Evolutionary conservation across 768 basidiomycete species (phyloP).

Genomic region (Hysterangium stoloniferum): DNA sequence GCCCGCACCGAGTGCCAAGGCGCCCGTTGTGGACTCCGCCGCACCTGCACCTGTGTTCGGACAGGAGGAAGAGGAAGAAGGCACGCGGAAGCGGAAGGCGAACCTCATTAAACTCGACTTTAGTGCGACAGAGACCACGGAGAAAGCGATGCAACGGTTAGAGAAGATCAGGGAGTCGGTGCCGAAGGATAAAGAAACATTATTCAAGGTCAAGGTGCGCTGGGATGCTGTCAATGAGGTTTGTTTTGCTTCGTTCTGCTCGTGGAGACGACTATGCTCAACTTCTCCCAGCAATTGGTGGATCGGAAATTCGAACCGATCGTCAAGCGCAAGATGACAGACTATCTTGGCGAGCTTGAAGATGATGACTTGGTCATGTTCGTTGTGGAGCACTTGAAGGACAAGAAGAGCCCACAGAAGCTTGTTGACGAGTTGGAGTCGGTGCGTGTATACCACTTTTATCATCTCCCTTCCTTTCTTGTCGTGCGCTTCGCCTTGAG

Average conservation of each 20-base stretch:
- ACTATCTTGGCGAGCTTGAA: conserved; percentile 86
- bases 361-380: conserved; percentile 94
- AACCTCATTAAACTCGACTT: conserved; percentile 90
- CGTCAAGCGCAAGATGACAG: conserved; percentile 73
- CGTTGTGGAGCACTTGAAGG: conserved; percentile 86
- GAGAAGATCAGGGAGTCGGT: conserved; percentile 70
- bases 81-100: conserved; percentile 69
- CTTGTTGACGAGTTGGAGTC: conserved; percentile 87
- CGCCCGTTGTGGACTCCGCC: conserved; percentile 31
- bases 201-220: conserved; percentile 80
- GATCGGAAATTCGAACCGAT: conserved; percentile 82
- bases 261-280: conserved; percentile 14
- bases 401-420: conserved; percentile 78
- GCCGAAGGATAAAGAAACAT: conserved; percentile 65
- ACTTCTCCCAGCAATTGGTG: conserved; percentile 53
- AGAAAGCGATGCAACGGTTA: conserved; percentile 71
- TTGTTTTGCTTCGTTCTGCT: conserved; percentile 24
- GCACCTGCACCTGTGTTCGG: conserved; percentile 62
- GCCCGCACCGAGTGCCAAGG: conserved; percentile 33
- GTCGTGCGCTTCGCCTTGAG: neutral
- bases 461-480: neutral
- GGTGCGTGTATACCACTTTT: conserved; percentile 40
- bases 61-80: conserved; percentile 76
- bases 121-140: conserved; percentile 69
- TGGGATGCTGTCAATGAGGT: conserved; percentile 92